phyloP scores from a whole-genome alignment of 371 early-diverging fungal species.

The Actinomucor elegans region DNA sequence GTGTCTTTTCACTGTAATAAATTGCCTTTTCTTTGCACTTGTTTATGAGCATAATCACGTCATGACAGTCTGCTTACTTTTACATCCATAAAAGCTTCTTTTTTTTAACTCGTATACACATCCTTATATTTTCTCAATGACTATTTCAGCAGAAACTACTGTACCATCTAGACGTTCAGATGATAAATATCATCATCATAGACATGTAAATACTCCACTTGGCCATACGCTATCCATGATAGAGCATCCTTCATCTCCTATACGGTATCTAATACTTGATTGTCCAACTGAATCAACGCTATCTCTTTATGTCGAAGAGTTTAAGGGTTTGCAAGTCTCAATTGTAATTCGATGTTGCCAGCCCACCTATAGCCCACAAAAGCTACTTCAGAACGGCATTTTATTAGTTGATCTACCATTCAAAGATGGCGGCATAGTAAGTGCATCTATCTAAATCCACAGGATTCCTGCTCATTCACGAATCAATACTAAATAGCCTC shows the following conservation, averaged over 20 bases:
- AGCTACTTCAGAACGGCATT: slow-evolving; percentile 61
- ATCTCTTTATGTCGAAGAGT: slow-evolving; percentile 74
- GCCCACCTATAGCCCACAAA: slow-evolving; percentile 74
- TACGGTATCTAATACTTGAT: slow-evolving; percentile 87
- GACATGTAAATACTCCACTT: slow-evolving; percentile 32
- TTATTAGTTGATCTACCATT: slow-evolving; percentile 42
- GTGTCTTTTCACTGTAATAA: not conserved
- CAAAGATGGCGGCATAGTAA: slow-evolving; percentile 65
- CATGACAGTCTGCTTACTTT: too few species aligned
- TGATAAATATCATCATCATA: not conserved
- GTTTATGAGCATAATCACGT: too few species aligned
- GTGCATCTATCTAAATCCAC: not conserved
- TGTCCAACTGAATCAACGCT: slow-evolving; percentile 86
- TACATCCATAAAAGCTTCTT: too few species aligned
- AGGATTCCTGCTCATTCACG: not conserved
- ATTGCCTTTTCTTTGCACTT: not conserved
- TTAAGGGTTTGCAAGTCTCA: slow-evolving; percentile 69
- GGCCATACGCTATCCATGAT: slow-evolving; percentile 62
- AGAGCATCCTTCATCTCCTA: slow-evolving; percentile 11
- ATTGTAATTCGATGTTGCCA: slow-evolving; percentile 87
- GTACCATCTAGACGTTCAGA: not conserved
- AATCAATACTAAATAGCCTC: slow-evolving; percentile 55
- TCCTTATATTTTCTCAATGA: not conserved
- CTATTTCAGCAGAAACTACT: not conserved
- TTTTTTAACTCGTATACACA: not conserved